Base-by-base conservation (phyloP, 2,329 filamentous ascomycete species). In the Pseudogymnoascus sp. region DNA sequence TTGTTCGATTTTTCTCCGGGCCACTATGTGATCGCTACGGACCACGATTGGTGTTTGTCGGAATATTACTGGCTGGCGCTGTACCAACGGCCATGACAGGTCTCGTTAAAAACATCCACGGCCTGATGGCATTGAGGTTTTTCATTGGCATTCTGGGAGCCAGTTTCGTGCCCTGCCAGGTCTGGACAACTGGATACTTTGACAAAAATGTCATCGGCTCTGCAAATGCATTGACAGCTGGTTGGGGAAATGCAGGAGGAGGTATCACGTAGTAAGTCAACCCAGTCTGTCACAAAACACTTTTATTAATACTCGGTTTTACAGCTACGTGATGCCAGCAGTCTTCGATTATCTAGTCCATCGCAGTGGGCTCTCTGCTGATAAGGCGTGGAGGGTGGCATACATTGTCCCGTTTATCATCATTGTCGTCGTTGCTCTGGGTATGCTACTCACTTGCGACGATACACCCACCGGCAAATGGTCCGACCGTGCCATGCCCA, bases 241-340 rank as follows among this genome's bases (percentile, higher is more conserved):
- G 93, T 13, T 88, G 90, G 78, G 93, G 92, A 61, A 96, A 96
- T 70, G 84, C 90, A 26, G 92, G 93, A 64, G 93, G 92, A 67
- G 93, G 93, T 63, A 89, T 96, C 68, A 96, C 92, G 11, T 96
- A 88, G 88, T 96, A 93, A 78, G 88, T 91, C 2, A 96, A 93
- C 75, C 89, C 91, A 66, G 91, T 15, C 10, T 53, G 31, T 44
- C 15, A 29, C 31, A 9, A 17, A 56, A 33, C 17, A 23, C 15
- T 23, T 9, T 21, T 37, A 50, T 46, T 64, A 17, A 63, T 29
- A 61, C 23, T n/a, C 10, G 9, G 23, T 35, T 10, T 19, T 33
- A 33, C 17, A 56, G 50, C 29, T 56, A 56, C 74, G 84, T 93
- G 69, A 96, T 96, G 91, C 92, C 93, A 1, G 90, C 90, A 4